Evolutionary conservation across 1,139 yeast genomes (phyloP), one percentile per base, ranked within the genome.

Genomic region (Taphrina pruni): DNA sequence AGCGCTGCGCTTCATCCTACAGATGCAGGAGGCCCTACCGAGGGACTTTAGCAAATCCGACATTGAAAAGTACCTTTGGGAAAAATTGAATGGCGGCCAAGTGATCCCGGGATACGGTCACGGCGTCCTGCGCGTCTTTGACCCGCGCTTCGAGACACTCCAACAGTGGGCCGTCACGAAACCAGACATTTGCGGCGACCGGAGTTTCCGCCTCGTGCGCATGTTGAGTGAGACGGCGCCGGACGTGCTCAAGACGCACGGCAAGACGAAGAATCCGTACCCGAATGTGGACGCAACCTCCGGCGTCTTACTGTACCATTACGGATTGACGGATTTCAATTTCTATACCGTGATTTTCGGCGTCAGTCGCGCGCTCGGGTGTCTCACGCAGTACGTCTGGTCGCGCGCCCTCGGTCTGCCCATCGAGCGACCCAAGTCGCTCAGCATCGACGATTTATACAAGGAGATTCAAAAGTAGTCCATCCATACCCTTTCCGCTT

Each of bases 91-190:
- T 82, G 83, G 93, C 73, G 97, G 97, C 78, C 89, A 97, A 81
- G 98, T 93, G 78, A 94, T 93, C 76, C 98, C 98, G 79, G 98
- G 98, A 80, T 93, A 93, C 82, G 97, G 97, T 77, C 97, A 92
- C 81, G 97, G 97, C 74, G 97, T 92, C 74, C 86, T 92, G 80
- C 90, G 98, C 86, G 90, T 90, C 88, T 90, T 97, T 68, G 98
- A 93, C 82, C 98, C 98, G 79, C 88, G 98, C 83, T 93, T 91
- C 87, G 90, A 90, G 72, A 97, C 98, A 77, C 97, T 92, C 85
- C 90, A 97, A 85, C 97, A 92, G 85, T 93, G 93, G 79, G 99
- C 98, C 75, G 21, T 58, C 12, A 50, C 67, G 20, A 55, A 55
- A 85, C 66, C 69, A 21, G 71, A 62, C 56, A 88, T 94, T 93